Evolutionary conservation across 768 basidiomycete genomes (phyloP).

Genomic region (Coprinopsis strossmayeri): DNA sequence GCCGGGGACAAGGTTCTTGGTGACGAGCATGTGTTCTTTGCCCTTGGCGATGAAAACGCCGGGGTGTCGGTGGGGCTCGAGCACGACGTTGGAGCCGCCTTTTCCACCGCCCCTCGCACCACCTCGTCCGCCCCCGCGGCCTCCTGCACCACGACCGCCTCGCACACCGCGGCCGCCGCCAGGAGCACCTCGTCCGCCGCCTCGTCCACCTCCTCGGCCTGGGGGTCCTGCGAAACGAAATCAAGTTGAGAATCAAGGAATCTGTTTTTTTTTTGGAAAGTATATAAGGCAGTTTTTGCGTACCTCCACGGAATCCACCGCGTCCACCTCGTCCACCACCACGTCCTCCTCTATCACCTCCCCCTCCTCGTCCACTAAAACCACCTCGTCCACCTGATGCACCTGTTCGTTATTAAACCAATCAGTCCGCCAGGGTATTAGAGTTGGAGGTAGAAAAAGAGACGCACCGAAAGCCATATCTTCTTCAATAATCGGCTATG

Average conservation of each 20-base stretch:
- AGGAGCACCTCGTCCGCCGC: conserved; percentile 35
- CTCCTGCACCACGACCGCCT: conserved; percentile 28
- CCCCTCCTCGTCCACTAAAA: conserved; percentile 25
- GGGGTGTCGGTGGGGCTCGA: conserved; percentile 92
- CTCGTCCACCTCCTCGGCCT: conserved; percentile 28
- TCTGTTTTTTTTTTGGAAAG: too few species aligned
- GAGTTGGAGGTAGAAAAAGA: too few species aligned
- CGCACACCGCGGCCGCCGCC: conserved; percentile 32
- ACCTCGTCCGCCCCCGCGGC: conserved; percentile 44
- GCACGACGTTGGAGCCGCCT: conserved; percentile 83
- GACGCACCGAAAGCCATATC: conserved; percentile 30
- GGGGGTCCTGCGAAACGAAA: conserved; percentile 20
- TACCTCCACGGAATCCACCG: conserved; percentile 25
- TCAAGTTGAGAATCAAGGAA: background rate
- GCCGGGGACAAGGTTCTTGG: conserved; percentile 95
- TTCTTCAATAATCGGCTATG: too few species aligned
- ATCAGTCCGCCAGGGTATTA: too few species aligned
- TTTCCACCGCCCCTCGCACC: conserved; percentile 66
- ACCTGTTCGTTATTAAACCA: conserved; percentile 23
- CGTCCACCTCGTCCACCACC: conserved; percentile 32
- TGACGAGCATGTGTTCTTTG: conserved; percentile 95
- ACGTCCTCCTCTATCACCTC: conserved; percentile 24
- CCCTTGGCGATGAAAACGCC: conserved; percentile 97
- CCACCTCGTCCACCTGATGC: conserved; percentile 54
- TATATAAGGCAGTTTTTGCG: conserved; percentile 17